Percentiles rank a stretch among this genome's conserved stretches.
Evolutionary conservation across 352 stramenopile genomes (phyloP).

Genomic region (Phytophthora crassamura): DNA sequence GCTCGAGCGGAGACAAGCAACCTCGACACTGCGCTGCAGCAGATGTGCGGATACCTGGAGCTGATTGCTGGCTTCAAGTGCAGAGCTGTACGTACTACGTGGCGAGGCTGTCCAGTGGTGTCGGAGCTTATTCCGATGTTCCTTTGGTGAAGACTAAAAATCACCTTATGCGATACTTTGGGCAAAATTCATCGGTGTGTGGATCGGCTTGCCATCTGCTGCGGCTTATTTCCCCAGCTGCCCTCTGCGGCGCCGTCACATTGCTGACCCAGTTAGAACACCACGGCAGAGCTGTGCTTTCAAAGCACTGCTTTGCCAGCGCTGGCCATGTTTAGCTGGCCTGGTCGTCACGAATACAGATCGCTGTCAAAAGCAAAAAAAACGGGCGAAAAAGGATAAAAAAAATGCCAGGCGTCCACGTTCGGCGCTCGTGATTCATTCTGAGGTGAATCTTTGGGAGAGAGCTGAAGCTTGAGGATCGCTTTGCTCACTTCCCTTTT

Average conservation of each 20-base stretch:
- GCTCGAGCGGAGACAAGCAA: not conserved
- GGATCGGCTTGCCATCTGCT: too few species aligned
- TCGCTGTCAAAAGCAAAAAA: conserved; percentile 26
- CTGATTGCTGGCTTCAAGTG: conserved; percentile 20
- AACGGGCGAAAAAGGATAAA: not conserved
- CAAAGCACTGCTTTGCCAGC: too few species aligned
- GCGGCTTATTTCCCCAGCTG: too few species aligned
- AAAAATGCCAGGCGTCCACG: conserved; percentile 14
- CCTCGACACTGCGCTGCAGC: conserved; percentile 8
- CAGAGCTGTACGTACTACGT: conserved; percentile 13
- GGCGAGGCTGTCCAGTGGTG: conserved; percentile 21
- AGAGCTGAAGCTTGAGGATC: conserved; percentile 2
- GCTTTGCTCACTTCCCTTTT: conserved; percentile 34
- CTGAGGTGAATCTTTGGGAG: conserved; percentile 36
- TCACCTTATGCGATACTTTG: not conserved
- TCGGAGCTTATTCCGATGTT: conserved; percentile 13
- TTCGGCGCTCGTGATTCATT: conserved; percentile 12
- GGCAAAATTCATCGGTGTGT: not conserved
- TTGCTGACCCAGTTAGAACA: too few species aligned
- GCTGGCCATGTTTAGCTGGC: too few species aligned
- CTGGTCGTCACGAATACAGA: conserved; percentile 11
- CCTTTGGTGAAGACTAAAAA: not conserved
- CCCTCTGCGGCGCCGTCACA: too few species aligned
- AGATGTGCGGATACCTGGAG: conserved; percentile 10
- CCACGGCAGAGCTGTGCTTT: too few species aligned